Conservation (phyloP, 1,139 yeast species). For the Wickerhamomyces sp. region DNA sequence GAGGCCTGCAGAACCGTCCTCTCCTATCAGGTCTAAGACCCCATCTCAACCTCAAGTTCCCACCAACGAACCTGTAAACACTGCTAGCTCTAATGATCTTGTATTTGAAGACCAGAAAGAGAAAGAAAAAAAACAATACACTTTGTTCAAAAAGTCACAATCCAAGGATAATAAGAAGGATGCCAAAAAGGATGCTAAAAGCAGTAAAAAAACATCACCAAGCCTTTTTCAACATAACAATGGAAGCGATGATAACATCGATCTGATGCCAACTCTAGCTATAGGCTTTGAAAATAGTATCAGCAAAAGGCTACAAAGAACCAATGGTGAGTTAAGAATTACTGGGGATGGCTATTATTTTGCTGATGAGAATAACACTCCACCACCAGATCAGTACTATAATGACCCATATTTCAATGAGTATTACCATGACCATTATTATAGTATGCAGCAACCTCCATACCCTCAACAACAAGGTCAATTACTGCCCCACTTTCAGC, state of each 20-base stretch:
- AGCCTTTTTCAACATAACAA: slow-evolving; percentile 10
- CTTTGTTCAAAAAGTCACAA: neutral
- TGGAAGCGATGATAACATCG: slow-evolving; percentile 19
- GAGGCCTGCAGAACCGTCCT: neutral
- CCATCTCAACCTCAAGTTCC: neutral
- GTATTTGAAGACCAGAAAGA: neutral
- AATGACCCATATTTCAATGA: neutral
- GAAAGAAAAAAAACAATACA: neutral
- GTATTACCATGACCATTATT: neutral
- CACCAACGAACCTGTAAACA: neutral
- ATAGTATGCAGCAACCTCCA: neutral
- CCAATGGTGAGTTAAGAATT: slow-evolving; percentile 20
- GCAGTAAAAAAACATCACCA: too few relatives aligned
- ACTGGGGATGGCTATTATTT: slow-evolving; percentile 22
- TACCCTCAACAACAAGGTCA: neutral
- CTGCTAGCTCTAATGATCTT: neutral
- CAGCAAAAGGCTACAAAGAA: slow-evolving; percentile 10
- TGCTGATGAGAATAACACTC: neutral
- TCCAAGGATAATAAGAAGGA: neutral
- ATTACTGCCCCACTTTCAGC: neutral
- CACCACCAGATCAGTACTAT: neutral
- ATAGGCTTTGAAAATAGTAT: slow-evolving; percentile 24
- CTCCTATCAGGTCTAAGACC: neutral
- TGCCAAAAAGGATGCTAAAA: neutral
- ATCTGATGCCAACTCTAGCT: slow-evolving; percentile 24